phyloP scores from a whole-genome alignment of 352 stramenopile genomes.

The Thalassiosira hispida region DNA sequence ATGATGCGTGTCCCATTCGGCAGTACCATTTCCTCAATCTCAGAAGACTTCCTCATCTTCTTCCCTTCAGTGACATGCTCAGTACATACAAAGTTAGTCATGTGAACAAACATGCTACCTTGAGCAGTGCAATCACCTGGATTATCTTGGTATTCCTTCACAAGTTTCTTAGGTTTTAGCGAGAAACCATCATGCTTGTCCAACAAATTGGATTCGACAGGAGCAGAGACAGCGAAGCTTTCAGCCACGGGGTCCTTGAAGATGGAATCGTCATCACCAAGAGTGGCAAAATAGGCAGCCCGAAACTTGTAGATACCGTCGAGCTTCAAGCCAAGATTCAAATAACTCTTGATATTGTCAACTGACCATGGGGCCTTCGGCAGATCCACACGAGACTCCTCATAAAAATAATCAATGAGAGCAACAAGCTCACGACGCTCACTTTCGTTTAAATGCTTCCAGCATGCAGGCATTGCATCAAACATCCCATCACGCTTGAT shows the following conservation, averaged over 20 bases:
- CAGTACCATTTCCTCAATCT: too few species aligned
- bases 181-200: too few species aligned
- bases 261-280: constrained; percentile 6
- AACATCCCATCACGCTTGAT: constrained; percentile 4
- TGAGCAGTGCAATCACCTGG: too few species aligned
- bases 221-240: too few species aligned
- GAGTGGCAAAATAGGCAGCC: constrained; percentile 14
- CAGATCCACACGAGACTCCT: neutral
- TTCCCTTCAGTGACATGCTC: neutral
- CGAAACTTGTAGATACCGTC: constrained; percentile 18
- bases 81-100: constrained; percentile 1
- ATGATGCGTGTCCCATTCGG: too few species aligned
- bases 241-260: constrained; percentile 16
- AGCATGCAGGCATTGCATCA: constrained; percentile 27
- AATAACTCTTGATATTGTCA: constrained; percentile 9
- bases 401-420: constrained; percentile 12
- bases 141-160: too few species aligned
- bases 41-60: neutral
- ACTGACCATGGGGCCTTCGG: neutral
- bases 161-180: too few species aligned
- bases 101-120: too few species aligned
- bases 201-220: too few species aligned
- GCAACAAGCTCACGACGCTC: constrained; percentile 3
- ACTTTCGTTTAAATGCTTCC: constrained; percentile 18
- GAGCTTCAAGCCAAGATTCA: constrained; percentile 1